These are phyloP conservation scores for Gossypium lobatum DNA, from an alignment of 441 rosid genomes.

Conservation along the genomic window DNA sequence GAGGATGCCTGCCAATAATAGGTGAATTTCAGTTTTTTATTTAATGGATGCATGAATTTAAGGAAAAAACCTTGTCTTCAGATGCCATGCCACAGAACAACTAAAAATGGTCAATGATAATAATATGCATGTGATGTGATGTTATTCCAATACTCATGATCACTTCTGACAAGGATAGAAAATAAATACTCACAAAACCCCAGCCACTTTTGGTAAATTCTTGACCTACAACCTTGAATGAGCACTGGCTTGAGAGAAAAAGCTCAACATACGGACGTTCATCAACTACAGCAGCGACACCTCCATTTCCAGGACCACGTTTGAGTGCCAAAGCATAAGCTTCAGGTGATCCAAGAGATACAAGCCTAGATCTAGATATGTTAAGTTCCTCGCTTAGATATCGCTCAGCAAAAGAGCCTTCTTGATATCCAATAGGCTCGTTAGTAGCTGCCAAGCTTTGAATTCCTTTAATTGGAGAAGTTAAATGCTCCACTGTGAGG, in stretches of 20 bases:
- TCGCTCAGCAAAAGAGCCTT: slow-evolving; percentile 70
- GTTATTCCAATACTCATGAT: background rate
- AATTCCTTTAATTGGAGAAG: slow-evolving; percentile 67
- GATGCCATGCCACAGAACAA: background rate
- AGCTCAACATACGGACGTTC: slow-evolving; percentile 73
- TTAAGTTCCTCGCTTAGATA: slow-evolving; percentile 66
- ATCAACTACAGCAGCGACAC: slow-evolving; percentile 84
- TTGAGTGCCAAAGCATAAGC: slow-evolving; percentile 59
- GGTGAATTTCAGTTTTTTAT: background rate
- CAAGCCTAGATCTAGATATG: slow-evolving; percentile 63
- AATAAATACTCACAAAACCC: slow-evolving; percentile 73
- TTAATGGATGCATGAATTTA: background rate
- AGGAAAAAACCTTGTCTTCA: background rate
- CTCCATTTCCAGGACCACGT: slow-evolving; percentile 64
- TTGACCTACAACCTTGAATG: slow-evolving; percentile 66
- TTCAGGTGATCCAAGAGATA: slow-evolving; percentile 71
- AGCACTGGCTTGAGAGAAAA: slow-evolving; percentile 70
- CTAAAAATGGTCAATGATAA: slow-evolving; percentile 1
- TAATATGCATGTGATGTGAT: background rate
- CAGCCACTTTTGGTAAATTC: slow-evolving; percentile 86
- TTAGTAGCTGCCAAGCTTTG: slow-evolving; percentile 51
- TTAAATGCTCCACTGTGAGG: slow-evolving; percentile 83
- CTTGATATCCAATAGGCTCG: slow-evolving; percentile 77
- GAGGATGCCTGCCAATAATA: background rate
- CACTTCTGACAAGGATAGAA: background rate